Percentiles rank a stretch among this genome's conserved stretches.
phyloP scores from a whole-genome alignment of 495 filamentous ascomycete species.

The Podospora bellae-mahoneyi region DNA sequence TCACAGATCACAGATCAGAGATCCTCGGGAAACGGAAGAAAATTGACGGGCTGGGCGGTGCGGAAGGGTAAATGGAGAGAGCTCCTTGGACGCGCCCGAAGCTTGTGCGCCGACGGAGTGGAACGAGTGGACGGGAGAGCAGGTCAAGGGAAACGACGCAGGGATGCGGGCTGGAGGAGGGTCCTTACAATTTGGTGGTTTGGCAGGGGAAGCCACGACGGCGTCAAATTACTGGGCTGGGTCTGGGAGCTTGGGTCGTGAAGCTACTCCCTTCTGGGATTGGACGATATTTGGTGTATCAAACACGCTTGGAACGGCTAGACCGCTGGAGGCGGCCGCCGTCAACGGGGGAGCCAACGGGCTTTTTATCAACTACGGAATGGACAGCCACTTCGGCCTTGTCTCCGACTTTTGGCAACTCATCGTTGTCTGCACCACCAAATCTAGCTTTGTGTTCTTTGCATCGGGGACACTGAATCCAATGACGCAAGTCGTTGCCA shows the following conservation, averaged over 20 bases:
- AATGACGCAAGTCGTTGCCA: conserved; percentile 7
- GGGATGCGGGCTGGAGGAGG: neutral
- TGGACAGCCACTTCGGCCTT: neutral
- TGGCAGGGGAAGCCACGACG: conserved; percentile 9
- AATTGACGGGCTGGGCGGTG: neutral
- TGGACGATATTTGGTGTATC: conserved; percentile 4
- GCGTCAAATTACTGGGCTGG: conserved; percentile 1
- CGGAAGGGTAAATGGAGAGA: neutral
- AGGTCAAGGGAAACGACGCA: too few relatives aligned
- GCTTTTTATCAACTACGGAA: neutral
- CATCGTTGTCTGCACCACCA: conserved; percentile 1
- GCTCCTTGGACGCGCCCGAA: neutral
- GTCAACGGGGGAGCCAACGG: conserved; percentile 4
- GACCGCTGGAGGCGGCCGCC: neutral
- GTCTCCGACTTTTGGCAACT: neutral
- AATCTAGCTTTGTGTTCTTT: conserved; percentile 6
- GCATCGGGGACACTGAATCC: neutral
- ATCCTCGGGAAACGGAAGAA: neutral
- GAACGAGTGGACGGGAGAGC: neutral
- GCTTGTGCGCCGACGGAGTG: conserved; percentile 1
- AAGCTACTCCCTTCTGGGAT: conserved; percentile 13
- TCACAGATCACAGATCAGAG: neutral
- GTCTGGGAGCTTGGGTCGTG: conserved; percentile 2
- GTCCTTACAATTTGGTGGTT: conserved; percentile 2
- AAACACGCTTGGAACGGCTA: conserved; percentile 5